These are phyloP conservation scores for Botrytis squamosa DNA, from an alignment of 2,329 filamentous ascomycete species.

Conservation along the genomic window DNA sequence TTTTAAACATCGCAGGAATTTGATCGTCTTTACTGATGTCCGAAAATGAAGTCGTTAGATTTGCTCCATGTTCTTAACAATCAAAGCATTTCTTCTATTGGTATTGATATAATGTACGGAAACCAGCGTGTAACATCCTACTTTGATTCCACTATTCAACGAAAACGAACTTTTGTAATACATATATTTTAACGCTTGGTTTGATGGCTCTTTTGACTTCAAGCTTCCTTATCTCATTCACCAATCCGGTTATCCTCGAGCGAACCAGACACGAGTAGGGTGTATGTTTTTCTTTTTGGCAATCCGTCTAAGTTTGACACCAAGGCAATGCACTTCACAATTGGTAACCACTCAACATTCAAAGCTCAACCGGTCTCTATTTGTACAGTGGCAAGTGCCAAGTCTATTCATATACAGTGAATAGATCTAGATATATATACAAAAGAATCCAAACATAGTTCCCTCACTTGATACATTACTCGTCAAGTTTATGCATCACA, in stretches of 20 bases:
- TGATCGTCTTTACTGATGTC: background rate
- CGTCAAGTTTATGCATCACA: constrained; percentile 10
- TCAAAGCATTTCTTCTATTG: background rate
- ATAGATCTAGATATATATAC: constrained; percentile 9
- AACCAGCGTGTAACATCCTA: background rate
- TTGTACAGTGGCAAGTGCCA: background rate
- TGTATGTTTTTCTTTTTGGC: background rate
- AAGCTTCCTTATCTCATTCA: background rate
- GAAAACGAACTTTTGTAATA: background rate
- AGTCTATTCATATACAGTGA: background rate
- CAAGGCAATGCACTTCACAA: background rate
- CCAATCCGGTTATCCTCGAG: too few species aligned
- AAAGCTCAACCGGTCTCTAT: background rate
- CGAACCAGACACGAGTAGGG: background rate
- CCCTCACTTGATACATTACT: background rate
- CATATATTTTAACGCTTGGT: background rate
- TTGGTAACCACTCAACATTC: background rate
- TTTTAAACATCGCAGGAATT: background rate
- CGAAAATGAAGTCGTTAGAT: background rate
- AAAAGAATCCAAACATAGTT: constrained; percentile 8
- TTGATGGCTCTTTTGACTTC: background rate
- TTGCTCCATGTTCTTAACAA: background rate
- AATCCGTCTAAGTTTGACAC: background rate
- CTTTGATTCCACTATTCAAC: rapidly evolving
- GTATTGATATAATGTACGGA: background rate